A percentile compares a stretch with the other conserved stretches of the same genome.
Evolutionary conservation across 495 filamentous ascomycete genomes (phyloP).

Genomic region (Talaromyces liani): DNA sequence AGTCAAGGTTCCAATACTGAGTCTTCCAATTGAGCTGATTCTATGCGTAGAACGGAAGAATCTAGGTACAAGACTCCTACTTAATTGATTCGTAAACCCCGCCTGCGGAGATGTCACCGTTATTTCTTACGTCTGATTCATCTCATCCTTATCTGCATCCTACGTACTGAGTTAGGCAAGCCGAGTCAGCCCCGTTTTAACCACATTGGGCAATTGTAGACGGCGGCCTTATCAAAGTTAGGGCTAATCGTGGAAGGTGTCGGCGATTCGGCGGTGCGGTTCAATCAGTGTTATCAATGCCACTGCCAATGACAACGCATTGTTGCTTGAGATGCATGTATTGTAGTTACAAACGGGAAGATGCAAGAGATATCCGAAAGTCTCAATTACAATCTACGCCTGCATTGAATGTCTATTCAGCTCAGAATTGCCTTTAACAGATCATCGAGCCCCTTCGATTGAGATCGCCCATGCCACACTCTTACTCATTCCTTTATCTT

Average conservation of each 20-base stretch:
- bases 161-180: not conserved
- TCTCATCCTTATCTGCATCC: not conserved
- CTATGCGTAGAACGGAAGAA: not conserved
- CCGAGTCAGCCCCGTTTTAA: not conserved
- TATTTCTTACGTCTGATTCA: not conserved
- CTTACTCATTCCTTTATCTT: constrained; percentile 4
- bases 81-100: not conserved
- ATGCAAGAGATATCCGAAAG: not conserved
- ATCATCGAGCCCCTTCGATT: constrained; percentile 14
- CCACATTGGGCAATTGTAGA: not conserved
- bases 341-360: not conserved
- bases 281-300: not conserved
- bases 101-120: not conserved
- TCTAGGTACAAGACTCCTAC: not conserved
- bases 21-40: not conserved
- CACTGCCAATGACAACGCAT: not conserved
- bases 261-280: not conserved
- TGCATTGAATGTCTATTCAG: constrained; percentile 13
- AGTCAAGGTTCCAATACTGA: not conserved
- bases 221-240: not conserved
- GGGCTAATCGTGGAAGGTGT: not conserved
- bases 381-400: not conserved
- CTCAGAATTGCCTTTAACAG: constrained; percentile 51
- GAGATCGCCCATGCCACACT: not conserved
- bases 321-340: not conserved